Percentiles rank a stretch among this genome's conserved stretches.
These are phyloP conservation scores for Pseudocercospora pini-densiflorae DNA, from an alignment of 2,329 filamentous ascomycete genomes.

Conservation along the genomic window DNA sequence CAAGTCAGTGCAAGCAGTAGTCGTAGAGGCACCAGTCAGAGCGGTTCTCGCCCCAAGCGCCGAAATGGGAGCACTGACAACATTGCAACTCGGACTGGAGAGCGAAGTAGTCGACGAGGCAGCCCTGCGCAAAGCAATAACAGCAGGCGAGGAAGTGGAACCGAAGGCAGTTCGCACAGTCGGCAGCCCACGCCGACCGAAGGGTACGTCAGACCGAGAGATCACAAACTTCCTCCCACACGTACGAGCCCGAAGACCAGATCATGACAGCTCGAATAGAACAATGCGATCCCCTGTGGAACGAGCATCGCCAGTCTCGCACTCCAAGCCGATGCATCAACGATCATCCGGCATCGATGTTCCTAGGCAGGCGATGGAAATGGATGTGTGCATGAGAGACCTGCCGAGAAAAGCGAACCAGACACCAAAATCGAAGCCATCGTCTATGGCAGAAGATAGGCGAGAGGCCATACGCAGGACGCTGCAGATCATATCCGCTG, in stretches of 20 bases:
- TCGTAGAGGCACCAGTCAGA: background rate
- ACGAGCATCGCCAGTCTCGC: background rate
- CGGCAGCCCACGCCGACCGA: constrained; percentile 36
- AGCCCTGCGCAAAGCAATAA: background rate
- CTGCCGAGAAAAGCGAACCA: constrained; percentile 10
- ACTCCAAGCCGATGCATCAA: background rate
- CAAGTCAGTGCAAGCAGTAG: constrained; percentile 15
- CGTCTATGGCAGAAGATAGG: constrained; percentile 16
- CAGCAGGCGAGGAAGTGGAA: constrained; percentile 12
- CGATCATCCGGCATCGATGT: background rate
- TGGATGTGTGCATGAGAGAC: constrained; percentile 4
- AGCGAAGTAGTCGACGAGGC: background rate
- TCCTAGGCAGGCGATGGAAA: constrained; percentile 4
- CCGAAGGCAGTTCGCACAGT: constrained; percentile 26
- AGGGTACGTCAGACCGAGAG: constrained; percentile 34
- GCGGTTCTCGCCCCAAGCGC: background rate
- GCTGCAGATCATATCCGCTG: constrained; percentile 28
- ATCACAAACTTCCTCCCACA: background rate
- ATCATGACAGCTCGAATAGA: constrained; percentile 7
- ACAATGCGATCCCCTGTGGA: background rate
- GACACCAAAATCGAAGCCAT: background rate
- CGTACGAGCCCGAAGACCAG: constrained; percentile 3
- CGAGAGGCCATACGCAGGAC: constrained; percentile 30
- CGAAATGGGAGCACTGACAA: background rate
- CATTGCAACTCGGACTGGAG: constrained; percentile 1